A percentile compares a stretch with the other conserved stretches of the same genome.
Conservation (phyloP, 2,329 filamentous ascomycete species). For the Sclerotinia nivalis region DNA sequence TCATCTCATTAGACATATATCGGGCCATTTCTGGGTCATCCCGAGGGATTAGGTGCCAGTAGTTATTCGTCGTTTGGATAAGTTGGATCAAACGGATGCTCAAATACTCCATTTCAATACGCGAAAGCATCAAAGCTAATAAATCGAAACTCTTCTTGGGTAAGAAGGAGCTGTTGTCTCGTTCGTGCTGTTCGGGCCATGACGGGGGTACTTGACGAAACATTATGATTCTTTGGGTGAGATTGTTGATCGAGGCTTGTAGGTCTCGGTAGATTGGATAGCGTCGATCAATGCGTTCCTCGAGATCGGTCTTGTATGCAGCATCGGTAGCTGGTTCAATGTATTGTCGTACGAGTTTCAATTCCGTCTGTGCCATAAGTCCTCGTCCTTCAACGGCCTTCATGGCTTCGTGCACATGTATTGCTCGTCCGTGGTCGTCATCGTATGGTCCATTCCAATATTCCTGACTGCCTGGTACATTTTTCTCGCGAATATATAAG, state of each 20-base stretch:
- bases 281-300: conserved; percentile 18
- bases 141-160: conserved; percentile 19
- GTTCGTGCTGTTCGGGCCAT: conserved; percentile 23
- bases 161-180: conserved; percentile 11
- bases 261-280: conserved; percentile 18
- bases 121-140: conserved; percentile 16
- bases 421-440: conserved; percentile 21
- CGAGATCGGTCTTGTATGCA: conserved; percentile 6
- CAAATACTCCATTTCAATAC: conserved; percentile 24
- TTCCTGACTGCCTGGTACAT: conserved; percentile 16
- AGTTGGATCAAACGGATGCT: conserved; percentile 17
- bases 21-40: background rate
- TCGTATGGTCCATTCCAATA: conserved; percentile 21
- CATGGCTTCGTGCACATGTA: conserved; percentile 17
- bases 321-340: conserved; percentile 11
- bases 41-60: conserved; percentile 18
- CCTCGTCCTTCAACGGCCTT: conserved; percentile 14
- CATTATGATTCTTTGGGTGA: conserved; percentile 9
- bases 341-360: conserved; percentile 9
- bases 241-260: conserved; percentile 14
- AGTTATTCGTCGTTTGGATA: background rate
- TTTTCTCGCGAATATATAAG: background rate
- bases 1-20: conserved; percentile 4
- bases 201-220: conserved; percentile 18
- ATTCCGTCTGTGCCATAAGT: background rate